Conservation (phyloP, 257 asterid genomes). For the Gentiana dahurica region DNA sequence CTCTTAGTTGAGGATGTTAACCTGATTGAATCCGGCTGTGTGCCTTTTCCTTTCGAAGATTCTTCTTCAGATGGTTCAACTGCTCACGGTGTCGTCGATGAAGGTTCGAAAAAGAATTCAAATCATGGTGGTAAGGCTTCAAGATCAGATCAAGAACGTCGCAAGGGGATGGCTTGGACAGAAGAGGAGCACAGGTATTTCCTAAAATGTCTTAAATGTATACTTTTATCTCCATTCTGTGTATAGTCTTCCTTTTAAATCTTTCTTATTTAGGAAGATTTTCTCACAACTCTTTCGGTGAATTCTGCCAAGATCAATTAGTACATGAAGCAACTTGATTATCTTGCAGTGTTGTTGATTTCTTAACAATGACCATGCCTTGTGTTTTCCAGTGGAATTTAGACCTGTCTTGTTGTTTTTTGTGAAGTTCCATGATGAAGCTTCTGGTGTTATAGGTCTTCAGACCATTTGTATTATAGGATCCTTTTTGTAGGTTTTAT, state of each 20-base stretch:
- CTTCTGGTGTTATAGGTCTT: not conserved
- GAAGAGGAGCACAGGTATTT: conserved; percentile 94
- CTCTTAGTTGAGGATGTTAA: conserved; percentile 61
- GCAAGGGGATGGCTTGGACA: conserved; percentile 94
- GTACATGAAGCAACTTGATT: too few species aligned
- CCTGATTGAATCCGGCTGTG: conserved; percentile 61
- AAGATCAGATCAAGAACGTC: conserved; percentile 73
- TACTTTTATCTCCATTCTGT: not conserved
- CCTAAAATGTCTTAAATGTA: conserved; percentile 1
- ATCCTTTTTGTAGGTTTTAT: not conserved
- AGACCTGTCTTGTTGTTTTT: not conserved
- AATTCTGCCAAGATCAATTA: not conserved
- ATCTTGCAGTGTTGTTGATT: too few species aligned
- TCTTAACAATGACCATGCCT: too few species aligned
- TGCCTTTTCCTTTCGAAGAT: conserved; percentile 55
- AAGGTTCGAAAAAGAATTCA: conserved; percentile 40
- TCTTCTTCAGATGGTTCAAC: conserved; percentile 43
- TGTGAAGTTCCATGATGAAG: not conserved
- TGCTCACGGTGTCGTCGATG: conserved; percentile 46
- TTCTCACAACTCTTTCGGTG: too few species aligned
- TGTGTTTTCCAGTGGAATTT: not conserved
- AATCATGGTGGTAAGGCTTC: conserved; percentile 51
- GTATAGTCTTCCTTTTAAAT: not conserved
- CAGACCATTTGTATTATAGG: not conserved
- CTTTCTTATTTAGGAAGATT: not conserved